A percentile compares a stretch with the other conserved stretches of the same genome.
Conservation (phyloP, 495 filamentous ascomycete genomes). For the Hyaloscypha bicolor region DNA sequence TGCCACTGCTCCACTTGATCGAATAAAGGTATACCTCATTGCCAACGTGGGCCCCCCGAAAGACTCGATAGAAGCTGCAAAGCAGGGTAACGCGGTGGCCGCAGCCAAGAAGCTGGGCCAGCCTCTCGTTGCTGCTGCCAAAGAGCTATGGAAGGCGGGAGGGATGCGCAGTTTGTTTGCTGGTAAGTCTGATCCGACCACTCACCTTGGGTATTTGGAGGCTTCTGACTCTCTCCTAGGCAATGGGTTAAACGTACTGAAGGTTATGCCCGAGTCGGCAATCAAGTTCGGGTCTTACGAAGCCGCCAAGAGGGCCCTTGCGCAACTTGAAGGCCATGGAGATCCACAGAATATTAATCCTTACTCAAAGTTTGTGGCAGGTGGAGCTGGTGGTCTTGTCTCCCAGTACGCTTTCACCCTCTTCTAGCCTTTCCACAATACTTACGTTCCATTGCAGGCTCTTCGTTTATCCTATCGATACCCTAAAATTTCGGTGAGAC, state of each 20-base stretch:
- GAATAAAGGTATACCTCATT: conserved; percentile 96
- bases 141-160: conserved; percentile 79
- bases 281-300: conserved; percentile 98
- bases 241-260: conserved; percentile 94
- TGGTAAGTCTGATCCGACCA: conserved; percentile 55
- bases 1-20: conserved; percentile 92
- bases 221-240: conserved; percentile 57
- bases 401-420: conserved; percentile 66
- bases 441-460: conserved; percentile 52
- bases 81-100: conserved; percentile 66
- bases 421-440: background rate
- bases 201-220: background rate
- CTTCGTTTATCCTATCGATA: conserved; percentile 95
- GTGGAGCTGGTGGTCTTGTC: conserved; percentile 89
- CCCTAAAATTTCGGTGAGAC: conserved; percentile 75
- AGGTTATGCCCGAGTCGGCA: conserved; percentile 97
- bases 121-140: conserved; percentile 71
- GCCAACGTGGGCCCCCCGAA: conserved; percentile 72
- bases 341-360: conserved; percentile 78
- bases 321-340: conserved; percentile 83
- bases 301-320: conserved; percentile 86
- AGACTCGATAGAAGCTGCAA: conserved; percentile 42
- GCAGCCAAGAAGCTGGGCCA: conserved; percentile 67
- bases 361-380: conserved; percentile 83
- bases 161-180: conserved; percentile 94